These are phyloP conservation scores for Pneumocystis oryctolagi DNA, from an alignment of 1,139 yeast species.

Conservation along the genomic window DNA sequence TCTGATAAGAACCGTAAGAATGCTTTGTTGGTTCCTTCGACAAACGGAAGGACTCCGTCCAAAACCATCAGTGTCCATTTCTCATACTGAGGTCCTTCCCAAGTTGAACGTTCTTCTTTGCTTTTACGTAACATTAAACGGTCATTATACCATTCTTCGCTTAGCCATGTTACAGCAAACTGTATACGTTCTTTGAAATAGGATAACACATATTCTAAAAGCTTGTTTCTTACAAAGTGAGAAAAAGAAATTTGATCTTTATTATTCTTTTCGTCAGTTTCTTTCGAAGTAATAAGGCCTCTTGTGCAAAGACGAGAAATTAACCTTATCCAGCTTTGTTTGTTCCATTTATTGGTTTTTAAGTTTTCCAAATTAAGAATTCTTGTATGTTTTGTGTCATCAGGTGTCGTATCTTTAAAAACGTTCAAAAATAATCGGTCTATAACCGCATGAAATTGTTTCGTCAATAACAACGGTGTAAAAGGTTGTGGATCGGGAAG, in stretches of 20 bases:
- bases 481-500: conserved; percentile 9
- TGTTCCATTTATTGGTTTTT: conserved; percentile 15
- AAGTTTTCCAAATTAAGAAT: conserved; percentile 5
- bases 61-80: conserved; percentile 59
- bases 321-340: conserved; percentile 54
- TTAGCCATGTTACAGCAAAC: conserved; percentile 79
- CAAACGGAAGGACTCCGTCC: conserved; percentile 68
- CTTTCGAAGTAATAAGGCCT: conserved; percentile 35
- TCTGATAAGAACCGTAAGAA: conserved; percentile 76
- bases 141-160: conserved; percentile 77
- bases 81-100: conserved; percentile 37
- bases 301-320: conserved; percentile 67
- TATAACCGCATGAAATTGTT: conserved; percentile 8
- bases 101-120: not conserved
- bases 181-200: conserved; percentile 63
- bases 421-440: conserved; percentile 1
- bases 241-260: conserved; percentile 28
- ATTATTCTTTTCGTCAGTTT: conserved; percentile 2
- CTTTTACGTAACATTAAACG: conserved; percentile 27
- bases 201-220: conserved; percentile 58
- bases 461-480: conserved; percentile 10
- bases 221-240: conserved; percentile 48
- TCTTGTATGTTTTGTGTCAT: not conserved
- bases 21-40: conserved; percentile 46
- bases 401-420: conserved; percentile 1